phyloP scores from a whole-genome alignment of 352 stramenopile genomes.

The Pythium volutum region DNA sequence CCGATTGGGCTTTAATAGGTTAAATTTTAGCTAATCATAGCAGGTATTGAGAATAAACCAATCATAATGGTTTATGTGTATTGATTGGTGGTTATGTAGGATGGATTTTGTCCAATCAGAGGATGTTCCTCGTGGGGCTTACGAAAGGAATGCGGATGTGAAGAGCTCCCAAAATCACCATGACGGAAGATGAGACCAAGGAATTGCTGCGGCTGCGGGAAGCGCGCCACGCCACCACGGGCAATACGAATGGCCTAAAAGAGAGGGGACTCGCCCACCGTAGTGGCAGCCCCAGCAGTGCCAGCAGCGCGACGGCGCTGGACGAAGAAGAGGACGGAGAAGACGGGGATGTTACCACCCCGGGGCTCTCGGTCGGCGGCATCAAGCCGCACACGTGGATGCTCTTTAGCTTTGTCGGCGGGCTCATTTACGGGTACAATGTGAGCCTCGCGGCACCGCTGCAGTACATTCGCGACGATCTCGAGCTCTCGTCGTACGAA shows the following conservation, averaged over 20 bases:
- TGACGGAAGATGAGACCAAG: slow-evolving; percentile 49
- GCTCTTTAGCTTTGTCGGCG: slow-evolving; percentile 76
- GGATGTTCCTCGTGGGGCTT: neutral
- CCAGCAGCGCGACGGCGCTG: slow-evolving; percentile 10
- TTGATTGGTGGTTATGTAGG: slow-evolving; percentile 7
- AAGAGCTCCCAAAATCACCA: slow-evolving; percentile 1
- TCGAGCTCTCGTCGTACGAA: slow-evolving; percentile 58
- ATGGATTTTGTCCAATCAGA: slow-evolving; percentile 3
- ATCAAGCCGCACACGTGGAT: slow-evolving; percentile 64
- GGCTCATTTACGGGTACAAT: slow-evolving; percentile 89
- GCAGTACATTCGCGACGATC: slow-evolving; percentile 77
- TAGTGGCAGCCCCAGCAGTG: neutral
- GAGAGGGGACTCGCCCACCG: neutral
- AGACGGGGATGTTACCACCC: neutral
- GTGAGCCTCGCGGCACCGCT: slow-evolving; percentile 74
- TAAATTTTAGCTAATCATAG: neutral
- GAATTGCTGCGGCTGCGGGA: slow-evolving; percentile 61
- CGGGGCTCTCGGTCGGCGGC: slow-evolving; percentile 16
- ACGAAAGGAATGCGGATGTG: neutral
- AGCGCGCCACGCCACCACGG: slow-evolving; percentile 9
- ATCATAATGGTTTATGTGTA: neutral
- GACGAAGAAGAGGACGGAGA: neutral
- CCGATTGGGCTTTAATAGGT: neutral
- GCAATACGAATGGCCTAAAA: neutral
- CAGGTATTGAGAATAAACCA: neutral